Percentiles rank a stretch among this genome's conserved stretches.
These are phyloP conservation scores for Diaporthe capsici DNA, from an alignment of 2,329 filamentous ascomycete species.

Conservation along the genomic window DNA sequence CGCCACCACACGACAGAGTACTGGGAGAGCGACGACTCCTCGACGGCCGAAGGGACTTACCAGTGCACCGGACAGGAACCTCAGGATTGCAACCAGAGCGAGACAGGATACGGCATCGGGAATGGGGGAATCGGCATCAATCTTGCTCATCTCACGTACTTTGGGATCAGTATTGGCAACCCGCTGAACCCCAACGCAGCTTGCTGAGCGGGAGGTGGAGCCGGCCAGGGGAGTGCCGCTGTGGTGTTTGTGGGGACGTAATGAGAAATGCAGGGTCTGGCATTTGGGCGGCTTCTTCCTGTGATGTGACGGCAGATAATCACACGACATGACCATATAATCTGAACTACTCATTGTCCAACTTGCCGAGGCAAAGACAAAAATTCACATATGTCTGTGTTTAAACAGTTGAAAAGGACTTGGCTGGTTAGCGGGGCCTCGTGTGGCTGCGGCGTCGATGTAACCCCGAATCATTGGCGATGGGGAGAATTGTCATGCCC, in stretches of 20 bases:
- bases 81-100: constrained; percentile 25
- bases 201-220: background rate
- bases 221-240: background rate
- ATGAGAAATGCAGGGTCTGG: background rate
- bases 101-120: constrained; percentile 13
- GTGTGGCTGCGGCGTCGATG: background rate
- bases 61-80: constrained; percentile 34
- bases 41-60: background rate
- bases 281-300: background rate
- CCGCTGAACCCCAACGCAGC: constrained; percentile 27
- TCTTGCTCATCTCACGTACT: constrained; percentile 32
- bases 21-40: constrained; percentile 45
- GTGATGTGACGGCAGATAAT: constrained; percentile 2
- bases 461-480: background rate
- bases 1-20: constrained; percentile 65
- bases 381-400: background rate
- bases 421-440: constrained; percentile 13
- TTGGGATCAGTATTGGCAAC: constrained; percentile 32
- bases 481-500: background rate
- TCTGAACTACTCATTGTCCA: background rate
- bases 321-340: constrained; percentile 1
- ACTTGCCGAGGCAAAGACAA: constrained; percentile 9
- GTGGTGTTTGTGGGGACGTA: background rate
- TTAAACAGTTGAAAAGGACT: background rate
- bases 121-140: constrained; percentile 25